phyloP scores from a whole-genome alignment of 2,329 filamentous ascomycete genomes.

The Fusarium albosuccineum region DNA sequence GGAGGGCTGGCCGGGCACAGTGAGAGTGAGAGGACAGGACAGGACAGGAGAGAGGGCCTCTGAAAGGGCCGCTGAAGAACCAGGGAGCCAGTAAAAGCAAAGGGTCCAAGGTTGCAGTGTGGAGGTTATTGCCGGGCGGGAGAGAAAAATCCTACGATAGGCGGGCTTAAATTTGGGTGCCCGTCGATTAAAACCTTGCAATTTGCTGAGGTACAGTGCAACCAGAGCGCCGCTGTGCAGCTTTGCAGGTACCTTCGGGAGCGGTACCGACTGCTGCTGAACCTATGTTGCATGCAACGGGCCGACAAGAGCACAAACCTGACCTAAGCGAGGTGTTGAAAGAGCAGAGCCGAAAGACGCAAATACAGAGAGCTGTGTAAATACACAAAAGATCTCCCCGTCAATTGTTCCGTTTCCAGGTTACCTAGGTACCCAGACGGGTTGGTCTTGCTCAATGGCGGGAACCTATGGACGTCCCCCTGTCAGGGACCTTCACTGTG shows the following conservation, averaged over 20 bases:
- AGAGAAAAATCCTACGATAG: conserved; percentile 7
- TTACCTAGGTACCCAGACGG: too few species aligned
- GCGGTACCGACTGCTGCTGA: background rate
- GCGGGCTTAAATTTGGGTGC: background rate
- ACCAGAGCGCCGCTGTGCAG: background rate
- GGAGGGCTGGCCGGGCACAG: conserved; percentile 32
- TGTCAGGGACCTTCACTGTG: background rate
- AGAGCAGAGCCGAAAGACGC: background rate
- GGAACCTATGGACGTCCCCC: background rate
- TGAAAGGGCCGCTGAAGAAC: conserved; percentile 13
- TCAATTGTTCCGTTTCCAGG: background rate
- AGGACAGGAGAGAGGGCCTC: conserved; percentile 7
- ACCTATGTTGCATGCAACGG: background rate
- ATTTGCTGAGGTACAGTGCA: background rate
- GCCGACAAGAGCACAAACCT: conserved; percentile 2
- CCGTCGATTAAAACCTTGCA: background rate
- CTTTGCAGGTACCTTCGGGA: conserved; percentile 3
- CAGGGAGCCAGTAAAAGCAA: conserved; percentile 25
- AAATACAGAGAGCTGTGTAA: background rate
- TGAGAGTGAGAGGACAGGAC: conserved; percentile 12
- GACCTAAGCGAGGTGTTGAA: background rate
- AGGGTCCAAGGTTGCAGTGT: conserved; percentile 1
- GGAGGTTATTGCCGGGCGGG: conserved; percentile 14
- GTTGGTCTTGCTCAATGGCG: too few species aligned
- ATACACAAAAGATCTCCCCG: background rate